Evolutionary conservation across 768 basidiomycete species (phyloP).

Genomic region (Trametes cinnabarina): DNA sequence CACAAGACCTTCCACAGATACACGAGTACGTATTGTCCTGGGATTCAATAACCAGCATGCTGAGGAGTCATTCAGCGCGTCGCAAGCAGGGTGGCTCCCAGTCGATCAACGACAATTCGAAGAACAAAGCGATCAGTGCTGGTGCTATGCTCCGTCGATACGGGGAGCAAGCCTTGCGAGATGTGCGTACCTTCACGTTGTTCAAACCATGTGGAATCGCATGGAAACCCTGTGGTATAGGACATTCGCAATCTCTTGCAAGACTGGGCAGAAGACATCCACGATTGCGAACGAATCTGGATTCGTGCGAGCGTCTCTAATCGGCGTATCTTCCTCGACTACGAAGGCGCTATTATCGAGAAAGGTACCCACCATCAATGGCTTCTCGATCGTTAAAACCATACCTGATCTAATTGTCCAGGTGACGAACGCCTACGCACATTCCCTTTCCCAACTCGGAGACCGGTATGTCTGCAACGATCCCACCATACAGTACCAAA

Average conservation of each 20-base stretch:
- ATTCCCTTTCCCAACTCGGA: conserved; percentile 94
- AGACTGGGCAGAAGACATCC: conserved; percentile 87
- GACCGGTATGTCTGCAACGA: conserved; percentile 72
- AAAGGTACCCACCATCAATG: conserved; percentile 53
- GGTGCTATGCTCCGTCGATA: conserved; percentile 93
- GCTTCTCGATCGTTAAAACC: background rate
- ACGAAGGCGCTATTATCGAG: conserved; percentile 71
- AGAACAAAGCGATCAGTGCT: conserved; percentile 89
- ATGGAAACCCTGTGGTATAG: conserved; percentile 35
- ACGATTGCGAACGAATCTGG: conserved; percentile 86
- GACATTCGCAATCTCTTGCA: conserved; percentile 83
- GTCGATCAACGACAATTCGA: conserved; percentile 86
- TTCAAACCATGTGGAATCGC: background rate
- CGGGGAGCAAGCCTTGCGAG: conserved; percentile 89
- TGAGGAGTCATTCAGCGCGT: conserved; percentile 58
- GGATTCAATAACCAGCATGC: background rate
- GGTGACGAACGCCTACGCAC: conserved; percentile 78
- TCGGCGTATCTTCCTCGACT: conserved; percentile 85
- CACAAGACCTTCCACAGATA: conserved; percentile 99
- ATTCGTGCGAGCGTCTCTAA: conserved; percentile 88
- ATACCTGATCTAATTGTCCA: conserved; percentile 14
- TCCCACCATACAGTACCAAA: background rate
- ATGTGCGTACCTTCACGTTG: conserved; percentile 47
- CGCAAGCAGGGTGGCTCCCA: conserved; percentile 98
- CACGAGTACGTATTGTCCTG: conserved; percentile 73